These are phyloP conservation scores for Astragalus glycyphyllos DNA, from an alignment of 306 rosid species.

Conservation along the genomic window DNA sequence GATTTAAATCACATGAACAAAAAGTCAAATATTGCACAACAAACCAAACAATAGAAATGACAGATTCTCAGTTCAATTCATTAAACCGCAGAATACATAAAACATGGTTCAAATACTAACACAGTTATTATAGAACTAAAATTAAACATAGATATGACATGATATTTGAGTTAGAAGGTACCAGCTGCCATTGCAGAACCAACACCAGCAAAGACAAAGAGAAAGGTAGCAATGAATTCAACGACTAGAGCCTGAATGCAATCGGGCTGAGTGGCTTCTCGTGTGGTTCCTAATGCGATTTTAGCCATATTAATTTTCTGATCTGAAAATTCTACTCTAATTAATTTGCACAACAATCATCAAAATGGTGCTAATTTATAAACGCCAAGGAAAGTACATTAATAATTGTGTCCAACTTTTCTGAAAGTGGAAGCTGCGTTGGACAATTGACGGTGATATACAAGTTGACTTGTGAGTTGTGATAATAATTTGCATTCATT, in stretches of 20 bases:
- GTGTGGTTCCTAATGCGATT: conserved; percentile 65
- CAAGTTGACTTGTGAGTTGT: conserved; percentile 13
- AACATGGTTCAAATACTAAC: too few relatives aligned
- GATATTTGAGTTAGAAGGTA: conserved; percentile 1
- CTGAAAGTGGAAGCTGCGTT: not conserved
- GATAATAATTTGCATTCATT: conserved; percentile 13
- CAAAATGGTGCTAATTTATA: not conserved
- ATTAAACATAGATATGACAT: too few relatives aligned
- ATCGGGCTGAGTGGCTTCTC: conserved; percentile 71
- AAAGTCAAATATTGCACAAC: too few relatives aligned
- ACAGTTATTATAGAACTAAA: too few relatives aligned
- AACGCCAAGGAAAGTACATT: not conserved
- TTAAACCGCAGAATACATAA: too few relatives aligned
- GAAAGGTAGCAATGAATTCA: conserved; percentile 84
- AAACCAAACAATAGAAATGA: too few relatives aligned
- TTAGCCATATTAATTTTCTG: conserved; percentile 55
- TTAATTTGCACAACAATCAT: not conserved
- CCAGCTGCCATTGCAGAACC: conserved; percentile 79
- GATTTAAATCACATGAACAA: too few relatives aligned
- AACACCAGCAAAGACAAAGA: conserved; percentile 85
- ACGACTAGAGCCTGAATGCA: conserved; percentile 75
- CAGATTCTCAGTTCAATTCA: too few relatives aligned
- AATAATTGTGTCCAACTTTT: not conserved
- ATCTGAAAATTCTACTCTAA: not conserved
- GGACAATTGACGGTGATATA: conserved; percentile 14